Conservation (phyloP, 805 yeast species). For the Starmerella bacillaris region DNA sequence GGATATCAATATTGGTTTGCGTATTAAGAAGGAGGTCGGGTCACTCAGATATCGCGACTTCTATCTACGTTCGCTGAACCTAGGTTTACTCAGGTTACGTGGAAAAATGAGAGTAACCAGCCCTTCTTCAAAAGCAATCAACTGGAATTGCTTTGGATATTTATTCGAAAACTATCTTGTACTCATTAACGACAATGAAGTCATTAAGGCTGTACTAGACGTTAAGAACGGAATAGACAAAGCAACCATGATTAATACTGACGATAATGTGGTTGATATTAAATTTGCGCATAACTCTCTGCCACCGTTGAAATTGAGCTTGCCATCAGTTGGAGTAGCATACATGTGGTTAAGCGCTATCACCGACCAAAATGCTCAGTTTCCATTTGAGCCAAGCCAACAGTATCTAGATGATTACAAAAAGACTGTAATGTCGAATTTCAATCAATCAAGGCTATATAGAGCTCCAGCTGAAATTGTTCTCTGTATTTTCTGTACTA, state of each 20-base stretch:
- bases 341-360: conserved; percentile 7
- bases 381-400: conserved; percentile 6
- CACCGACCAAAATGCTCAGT: conserved; percentile 1
- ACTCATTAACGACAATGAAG: not conserved
- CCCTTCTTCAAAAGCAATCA: not conserved
- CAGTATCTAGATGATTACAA: not conserved
- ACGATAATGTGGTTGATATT: not conserved
- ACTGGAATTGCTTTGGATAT: conserved; percentile 1
- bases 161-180: conserved; percentile 5
- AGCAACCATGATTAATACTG: not conserved
- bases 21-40: not conserved
- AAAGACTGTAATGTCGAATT: not conserved
- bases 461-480: conserved; percentile 3
- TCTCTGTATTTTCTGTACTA: conserved; percentile 1
- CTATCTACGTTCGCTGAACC: not conserved
- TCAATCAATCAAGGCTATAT: not conserved
- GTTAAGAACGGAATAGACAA: not conserved
- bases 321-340: conserved; percentile 1
- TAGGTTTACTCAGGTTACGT: conserved; percentile 6
- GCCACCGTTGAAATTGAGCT: conserved; percentile 3
- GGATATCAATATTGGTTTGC: conserved; percentile 3
- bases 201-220: conserved; percentile 3
- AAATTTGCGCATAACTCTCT: not conserved
- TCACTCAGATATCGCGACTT: not conserved
- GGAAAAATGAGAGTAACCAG: conserved; percentile 1